Percentiles rank a stretch among this genome's conserved stretches.
Evolutionary conservation across 2,329 filamentous ascomycete genomes (phyloP).

Genomic region (Apiospora sp.): DNA sequence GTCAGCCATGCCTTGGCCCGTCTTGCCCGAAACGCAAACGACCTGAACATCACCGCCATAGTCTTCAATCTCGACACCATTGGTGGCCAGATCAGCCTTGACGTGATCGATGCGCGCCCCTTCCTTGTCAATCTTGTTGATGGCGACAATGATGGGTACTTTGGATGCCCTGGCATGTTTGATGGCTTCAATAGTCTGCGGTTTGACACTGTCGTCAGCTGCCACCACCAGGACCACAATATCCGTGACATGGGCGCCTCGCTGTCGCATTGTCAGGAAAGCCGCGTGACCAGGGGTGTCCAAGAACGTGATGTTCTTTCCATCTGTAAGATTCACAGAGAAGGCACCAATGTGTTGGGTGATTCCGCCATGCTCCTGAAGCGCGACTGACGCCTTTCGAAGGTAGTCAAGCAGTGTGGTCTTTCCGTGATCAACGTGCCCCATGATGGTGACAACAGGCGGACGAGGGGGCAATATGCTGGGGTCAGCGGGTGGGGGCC

Average conservation of each 20-base stretch:
- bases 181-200: conserved; percentile 94
- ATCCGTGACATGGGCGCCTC: conserved; percentile 94
- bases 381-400: conserved; percentile 89
- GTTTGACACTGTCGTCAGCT: conserved; percentile 96
- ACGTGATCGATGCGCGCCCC: conserved; percentile 82
- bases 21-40: conserved; percentile 91
- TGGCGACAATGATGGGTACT: conserved; percentile 95
- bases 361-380: conserved; percentile 93
- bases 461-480: conserved; percentile 76
- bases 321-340: conserved; percentile 84
- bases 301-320: conserved; percentile 93
- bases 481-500: conserved; percentile 73
- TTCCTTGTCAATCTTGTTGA: conserved; percentile 95
- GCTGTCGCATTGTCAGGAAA: conserved; percentile 93
- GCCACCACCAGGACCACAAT: conserved; percentile 96
- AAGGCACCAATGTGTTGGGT: conserved; percentile 99
- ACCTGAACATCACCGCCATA: conserved; percentile 94
- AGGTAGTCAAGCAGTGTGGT: conserved; percentile 95
- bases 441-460: conserved; percentile 98
- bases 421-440: conserved; percentile 98
- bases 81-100: conserved; percentile 82
- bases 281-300: conserved; percentile 97
- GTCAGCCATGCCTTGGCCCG: conserved; percentile 87
- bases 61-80: conserved; percentile 93
- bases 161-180: conserved; percentile 88